Evolutionary conservation across 2,329 filamentous ascomycete genomes (phyloP).

Genomic region (Botrytis deweyae): DNA sequence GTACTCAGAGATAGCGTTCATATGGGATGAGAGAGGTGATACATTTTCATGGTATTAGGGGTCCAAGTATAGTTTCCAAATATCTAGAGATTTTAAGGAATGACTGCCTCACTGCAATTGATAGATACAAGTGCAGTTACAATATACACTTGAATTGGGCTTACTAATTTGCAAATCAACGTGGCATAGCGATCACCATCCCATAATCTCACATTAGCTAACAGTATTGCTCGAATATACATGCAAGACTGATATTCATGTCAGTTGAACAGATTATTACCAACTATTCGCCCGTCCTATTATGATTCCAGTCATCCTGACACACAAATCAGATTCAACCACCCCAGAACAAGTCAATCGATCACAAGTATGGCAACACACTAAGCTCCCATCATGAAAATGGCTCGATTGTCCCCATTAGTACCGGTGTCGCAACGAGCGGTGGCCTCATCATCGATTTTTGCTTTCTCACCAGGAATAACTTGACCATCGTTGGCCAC

Average conservation of each 20-base stretch:
- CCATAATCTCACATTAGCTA: neutral
- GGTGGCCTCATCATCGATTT: neutral
- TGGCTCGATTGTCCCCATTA: conserved; percentile 1
- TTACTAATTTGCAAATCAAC: neutral
- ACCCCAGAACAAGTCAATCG: too few species aligned
- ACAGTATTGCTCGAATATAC: neutral
- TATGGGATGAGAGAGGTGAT: neutral
- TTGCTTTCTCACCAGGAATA: neutral
- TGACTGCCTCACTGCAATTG: neutral
- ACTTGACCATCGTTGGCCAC: neutral
- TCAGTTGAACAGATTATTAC: neutral
- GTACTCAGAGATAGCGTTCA: neutral
- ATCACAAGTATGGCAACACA: neutral
- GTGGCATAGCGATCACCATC: neutral
- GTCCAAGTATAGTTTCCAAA: neutral
- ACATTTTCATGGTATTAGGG: neutral
- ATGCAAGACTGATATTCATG: neutral
- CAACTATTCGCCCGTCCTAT: neutral
- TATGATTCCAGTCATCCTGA: neutral
- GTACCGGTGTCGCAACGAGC: neutral
- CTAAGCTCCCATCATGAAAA: conserved; percentile 12
- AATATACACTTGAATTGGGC: neutral
- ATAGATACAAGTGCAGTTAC: neutral
- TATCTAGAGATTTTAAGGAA: neutral
- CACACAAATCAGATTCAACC: neutral